These are phyloP conservation scores for Geotrichum reessii DNA, from an alignment of 1,139 yeast species.

Conservation along the genomic window DNA sequence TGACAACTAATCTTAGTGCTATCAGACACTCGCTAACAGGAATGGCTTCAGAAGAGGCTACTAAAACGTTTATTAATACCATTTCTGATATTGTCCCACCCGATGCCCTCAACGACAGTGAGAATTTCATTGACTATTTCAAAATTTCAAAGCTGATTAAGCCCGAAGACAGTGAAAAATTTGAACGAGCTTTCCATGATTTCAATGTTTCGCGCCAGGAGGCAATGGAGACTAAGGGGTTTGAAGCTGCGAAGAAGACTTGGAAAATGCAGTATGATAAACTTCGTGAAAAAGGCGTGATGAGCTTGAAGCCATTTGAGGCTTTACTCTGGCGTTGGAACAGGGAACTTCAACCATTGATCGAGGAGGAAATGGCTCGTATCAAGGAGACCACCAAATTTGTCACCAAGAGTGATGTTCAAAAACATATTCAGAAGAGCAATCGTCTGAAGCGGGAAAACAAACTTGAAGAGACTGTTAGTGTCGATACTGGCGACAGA, in stretches of 20 bases:
- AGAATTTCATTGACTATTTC: constrained; percentile 53
- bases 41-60: constrained; percentile 35
- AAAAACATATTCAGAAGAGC: constrained; percentile 12
- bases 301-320: constrained; percentile 57
- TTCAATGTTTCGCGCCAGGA: constrained; percentile 73
- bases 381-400: constrained; percentile 26
- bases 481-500: constrained; percentile 43
- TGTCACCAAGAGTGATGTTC: constrained; percentile 10
- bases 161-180: constrained; percentile 49
- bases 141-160: constrained; percentile 48
- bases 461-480: constrained; percentile 19
- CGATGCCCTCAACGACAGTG: constrained; percentile 32
- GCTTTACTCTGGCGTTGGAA: constrained; percentile 76
- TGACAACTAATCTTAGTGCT: constrained; percentile 72
- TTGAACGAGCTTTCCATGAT: constrained; percentile 59
- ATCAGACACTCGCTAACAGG: constrained; percentile 77
- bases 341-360: constrained; percentile 59
- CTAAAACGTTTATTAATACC: constrained; percentile 21
- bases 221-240: constrained; percentile 67
- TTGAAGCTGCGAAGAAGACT: constrained; percentile 78
- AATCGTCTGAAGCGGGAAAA: constrained; percentile 8
- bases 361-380: constrained; percentile 56
- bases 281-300: constrained; percentile 39
- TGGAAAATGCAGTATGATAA: constrained; percentile 84
- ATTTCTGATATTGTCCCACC: constrained; percentile 32